These are phyloP conservation scores for Hyaloscypha finlandica DNA, from an alignment of 495 filamentous ascomycete genomes.

Conservation along the genomic window DNA sequence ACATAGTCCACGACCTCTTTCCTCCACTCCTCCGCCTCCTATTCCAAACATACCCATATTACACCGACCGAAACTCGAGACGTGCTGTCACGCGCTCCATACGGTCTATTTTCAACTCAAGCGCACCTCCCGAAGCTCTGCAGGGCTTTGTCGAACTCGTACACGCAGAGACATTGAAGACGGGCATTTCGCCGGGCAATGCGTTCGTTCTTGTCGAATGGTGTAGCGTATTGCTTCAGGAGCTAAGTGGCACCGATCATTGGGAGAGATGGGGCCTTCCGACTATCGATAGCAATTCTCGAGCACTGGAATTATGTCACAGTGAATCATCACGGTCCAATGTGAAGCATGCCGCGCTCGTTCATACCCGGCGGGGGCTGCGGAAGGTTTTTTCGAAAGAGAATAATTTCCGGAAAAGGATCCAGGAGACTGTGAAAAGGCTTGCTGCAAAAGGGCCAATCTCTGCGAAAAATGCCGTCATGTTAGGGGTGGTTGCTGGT, in stretches of 20 bases:
- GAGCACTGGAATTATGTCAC: conserved; percentile 75
- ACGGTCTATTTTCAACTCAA: conserved; percentile 56
- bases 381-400: conserved; percentile 64
- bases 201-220: conserved; percentile 91
- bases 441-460: conserved; percentile 68
- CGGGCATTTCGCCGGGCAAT: conserved; percentile 70
- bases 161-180: conserved; percentile 68
- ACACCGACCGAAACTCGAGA: conserved; percentile 81
- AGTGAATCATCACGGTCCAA: conserved; percentile 57
- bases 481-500: conserved; percentile 83
- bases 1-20: conserved; percentile 29
- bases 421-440: conserved; percentile 62
- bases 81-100: conserved; percentile 79
- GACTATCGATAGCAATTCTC: conserved; percentile 60
- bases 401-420: conserved; percentile 55
- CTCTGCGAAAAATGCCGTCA: conserved; percentile 65
- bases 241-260: conserved; percentile 49
- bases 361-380: conserved; percentile 72
- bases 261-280: conserved; percentile 71
- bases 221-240: conserved; percentile 74
- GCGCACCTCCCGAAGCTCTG: conserved; percentile 53
- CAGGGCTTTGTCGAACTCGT: conserved; percentile 59
- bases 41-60: conserved; percentile 84
- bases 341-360: conserved; percentile 66
- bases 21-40: conserved; percentile 63